phyloP scores from a whole-genome alignment of 2,329 filamentous ascomycete genomes.

The Trichothecium roseum region DNA sequence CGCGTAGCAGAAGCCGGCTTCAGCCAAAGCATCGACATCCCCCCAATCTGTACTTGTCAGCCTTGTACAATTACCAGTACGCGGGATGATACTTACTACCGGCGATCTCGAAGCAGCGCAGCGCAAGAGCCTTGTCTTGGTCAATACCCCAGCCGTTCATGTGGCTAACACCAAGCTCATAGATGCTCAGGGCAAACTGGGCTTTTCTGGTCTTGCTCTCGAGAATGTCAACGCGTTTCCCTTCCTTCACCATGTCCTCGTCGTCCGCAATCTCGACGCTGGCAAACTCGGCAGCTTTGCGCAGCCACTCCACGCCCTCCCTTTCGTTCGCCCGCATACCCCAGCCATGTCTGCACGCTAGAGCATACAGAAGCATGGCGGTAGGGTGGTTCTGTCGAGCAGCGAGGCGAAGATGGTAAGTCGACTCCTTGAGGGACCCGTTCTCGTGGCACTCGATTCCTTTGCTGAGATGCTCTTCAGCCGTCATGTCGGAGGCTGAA shows the following conservation, averaged over 20 bases:
- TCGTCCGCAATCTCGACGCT: slow-evolving; percentile 76
- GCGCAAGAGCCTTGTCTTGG: slow-evolving; percentile 77
- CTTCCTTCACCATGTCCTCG: slow-evolving; percentile 53
- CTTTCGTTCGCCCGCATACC: slow-evolving; percentile 87
- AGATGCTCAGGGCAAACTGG: slow-evolving; percentile 90
- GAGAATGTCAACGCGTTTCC: slow-evolving; percentile 51
- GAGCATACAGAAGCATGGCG: slow-evolving; percentile 89
- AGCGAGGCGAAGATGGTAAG: slow-evolving; percentile 86
- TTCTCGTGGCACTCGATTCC: slow-evolving; percentile 85
- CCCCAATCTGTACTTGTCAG: slow-evolving; percentile 59
- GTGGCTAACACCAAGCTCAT: slow-evolving; percentile 91
- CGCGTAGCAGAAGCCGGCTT: slow-evolving; percentile 93
- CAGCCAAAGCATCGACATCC: slow-evolving; percentile 84
- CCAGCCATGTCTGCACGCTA: slow-evolving; percentile 95
- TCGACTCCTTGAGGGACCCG: slow-evolving; percentile 83
- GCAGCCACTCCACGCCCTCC: slow-evolving; percentile 86
- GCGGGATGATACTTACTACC: slow-evolving; percentile 48
- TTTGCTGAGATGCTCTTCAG: slow-evolving; percentile 83
- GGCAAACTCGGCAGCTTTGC: slow-evolving; percentile 79
- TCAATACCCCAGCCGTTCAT: slow-evolving; percentile 98
- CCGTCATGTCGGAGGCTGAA: slow-evolving; percentile 58
- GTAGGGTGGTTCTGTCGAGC: slow-evolving; percentile 79
- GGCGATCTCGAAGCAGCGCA: slow-evolving; percentile 94
- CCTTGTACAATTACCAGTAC: background rate
- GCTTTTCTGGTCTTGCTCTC: slow-evolving; percentile 79